Percentiles rank a stretch among this genome's conserved stretches.
These are phyloP conservation scores for Rhododendron simsii DNA, from an alignment of 148 eudicot species.

Conservation along the genomic window DNA sequence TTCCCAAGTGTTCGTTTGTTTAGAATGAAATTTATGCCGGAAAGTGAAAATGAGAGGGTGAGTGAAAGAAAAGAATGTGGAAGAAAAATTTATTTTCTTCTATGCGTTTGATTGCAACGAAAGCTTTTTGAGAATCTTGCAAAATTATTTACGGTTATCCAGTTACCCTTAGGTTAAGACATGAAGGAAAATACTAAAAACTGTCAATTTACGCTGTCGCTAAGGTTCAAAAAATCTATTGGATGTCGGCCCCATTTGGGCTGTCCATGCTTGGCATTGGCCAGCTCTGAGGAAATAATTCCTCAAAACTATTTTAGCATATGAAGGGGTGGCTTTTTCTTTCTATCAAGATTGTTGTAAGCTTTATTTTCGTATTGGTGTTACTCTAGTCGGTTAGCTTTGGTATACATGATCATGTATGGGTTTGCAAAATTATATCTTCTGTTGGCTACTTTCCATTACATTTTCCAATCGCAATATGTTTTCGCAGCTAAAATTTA, in stretches of 20 bases:
- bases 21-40: neutral
- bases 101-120: too few relatives aligned
- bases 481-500: neutral
- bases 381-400: neutral
- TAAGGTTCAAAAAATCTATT: too few relatives aligned
- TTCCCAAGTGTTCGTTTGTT: neutral
- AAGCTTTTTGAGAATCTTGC: too few relatives aligned
- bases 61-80: too few relatives aligned
- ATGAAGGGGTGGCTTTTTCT: neutral
- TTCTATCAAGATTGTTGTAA: neutral
- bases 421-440: neutral
- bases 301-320: constrained; percentile 3
- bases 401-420: neutral
- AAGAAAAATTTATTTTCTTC: too few relatives aligned
- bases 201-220: too few relatives aligned
- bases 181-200: too few relatives aligned
- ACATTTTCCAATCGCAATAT: neutral
- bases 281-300: neutral
- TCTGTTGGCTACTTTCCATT: neutral
- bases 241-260: too few relatives aligned
- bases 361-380: neutral
- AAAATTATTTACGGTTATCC: too few relatives aligned
- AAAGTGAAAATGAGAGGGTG: neutral
- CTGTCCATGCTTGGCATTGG: too few relatives aligned
- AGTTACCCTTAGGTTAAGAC: too few relatives aligned